Conservation (phyloP, 2,329 filamentous ascomycete genomes). For the Penicillium sp. region DNA sequence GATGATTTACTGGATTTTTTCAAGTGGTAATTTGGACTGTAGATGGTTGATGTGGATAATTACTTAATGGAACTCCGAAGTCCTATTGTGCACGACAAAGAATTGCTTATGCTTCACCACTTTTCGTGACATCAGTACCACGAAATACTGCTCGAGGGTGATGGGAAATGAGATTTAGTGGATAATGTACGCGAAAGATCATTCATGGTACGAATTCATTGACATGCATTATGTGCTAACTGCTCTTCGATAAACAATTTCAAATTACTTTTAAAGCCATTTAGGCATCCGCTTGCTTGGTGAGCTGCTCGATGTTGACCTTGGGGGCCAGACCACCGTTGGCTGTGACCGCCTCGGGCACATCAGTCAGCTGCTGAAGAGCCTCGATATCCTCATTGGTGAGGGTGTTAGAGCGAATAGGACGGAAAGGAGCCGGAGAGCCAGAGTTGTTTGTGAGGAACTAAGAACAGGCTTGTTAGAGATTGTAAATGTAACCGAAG, state of each 20-base stretch:
- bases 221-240: conserved; percentile 15
- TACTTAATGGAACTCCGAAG: not conserved
- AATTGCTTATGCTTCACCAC: too few species aligned
- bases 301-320: conserved; percentile 41
- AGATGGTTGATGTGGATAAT: not conserved
- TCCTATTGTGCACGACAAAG: too few species aligned
- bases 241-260: conserved; percentile 1
- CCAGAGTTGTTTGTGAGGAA: conserved; percentile 70
- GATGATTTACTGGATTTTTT: conserved; percentile 8
- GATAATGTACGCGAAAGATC: not conserved
- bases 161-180: too few species aligned
- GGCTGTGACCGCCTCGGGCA: conserved; percentile 22
- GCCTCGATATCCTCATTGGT: conserved; percentile 46
- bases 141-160: too few species aligned
- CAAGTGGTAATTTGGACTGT: not conserved
- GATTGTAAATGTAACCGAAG: not conserved
- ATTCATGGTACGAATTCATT: not conserved
- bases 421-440: conserved; percentile 66
- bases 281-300: conserved; percentile 35
- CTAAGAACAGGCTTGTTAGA: conserved; percentile 42
- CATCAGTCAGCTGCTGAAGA: conserved; percentile 40
- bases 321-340: conserved; percentile 29
- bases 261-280: conserved; percentile 21
- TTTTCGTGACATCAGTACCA: too few species aligned
- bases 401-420: conserved; percentile 55